Base-by-base conservation (phyloP, 495 filamentous ascomycete species). In the Glonium stellatum region DNA sequence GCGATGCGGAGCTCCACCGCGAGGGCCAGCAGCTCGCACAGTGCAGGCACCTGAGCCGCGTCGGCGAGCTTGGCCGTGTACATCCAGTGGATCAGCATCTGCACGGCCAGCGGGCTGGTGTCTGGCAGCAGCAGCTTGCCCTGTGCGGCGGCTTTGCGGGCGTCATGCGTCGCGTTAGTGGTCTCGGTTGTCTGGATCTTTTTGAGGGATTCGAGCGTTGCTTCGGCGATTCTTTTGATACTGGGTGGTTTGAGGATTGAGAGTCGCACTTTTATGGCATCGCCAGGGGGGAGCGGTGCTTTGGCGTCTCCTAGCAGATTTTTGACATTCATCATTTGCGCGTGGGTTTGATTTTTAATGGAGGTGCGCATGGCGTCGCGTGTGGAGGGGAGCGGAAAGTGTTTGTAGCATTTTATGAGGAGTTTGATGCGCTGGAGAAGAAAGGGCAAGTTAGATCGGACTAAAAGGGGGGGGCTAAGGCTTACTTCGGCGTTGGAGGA, bases 11-110 rank as follows among this genome's bases (percentile, higher is more conserved):
- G 53, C 9, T 13, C 15, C 4, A 47, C 19, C 1, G 62, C 57
- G 5, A 65, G 46, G 13, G 1, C 15, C 15, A 52, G 31, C 4
- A 65, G 13, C n/a, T 65, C 36, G 36, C 53, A 65, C 8, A 65
- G 46, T 0, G 53, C 42, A 1, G 21, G 5, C 6, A 54, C 62
- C 18, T 22, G 27, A 5, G 5, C 39, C 27, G 12, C 19, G 35
- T 48, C 35, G 34, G n/a, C 31, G 25, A 61, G 23, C 22, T 41
- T 19, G 22, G 21, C 25, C 31, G 39, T 12, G 22, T 58, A 60
- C 12, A 64, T 0, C 51, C 52, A 64, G 27, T 46, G 13, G 5
- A 60, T 21, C 35, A 64, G 11, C n/a, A 10, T n/a, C 34, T 35
- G 42, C 4, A 64, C 46, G 0, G 62, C 37, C 4, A 11, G 11